Percentiles rank a stretch among this genome's conserved stretches.
Evolutionary conservation across 1,284 basidiomycete genomes (phyloP).

Genomic region (Ustilago esculenta): DNA sequence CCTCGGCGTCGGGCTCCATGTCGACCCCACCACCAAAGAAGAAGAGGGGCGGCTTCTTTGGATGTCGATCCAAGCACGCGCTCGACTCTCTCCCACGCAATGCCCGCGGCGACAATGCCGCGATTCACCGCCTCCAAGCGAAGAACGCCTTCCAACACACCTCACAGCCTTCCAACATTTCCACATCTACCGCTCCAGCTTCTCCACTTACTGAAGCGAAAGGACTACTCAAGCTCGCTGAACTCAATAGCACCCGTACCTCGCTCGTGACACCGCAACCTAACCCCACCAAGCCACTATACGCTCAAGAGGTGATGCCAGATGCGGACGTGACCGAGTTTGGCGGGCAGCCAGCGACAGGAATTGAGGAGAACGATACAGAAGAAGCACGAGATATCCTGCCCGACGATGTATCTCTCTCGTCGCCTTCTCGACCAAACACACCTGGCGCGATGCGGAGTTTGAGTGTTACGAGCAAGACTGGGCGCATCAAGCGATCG

Average conservation of each 20-base stretch:
- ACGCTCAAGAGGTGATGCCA: slow-evolving; percentile 20
- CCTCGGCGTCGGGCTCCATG: slow-evolving; percentile 17
- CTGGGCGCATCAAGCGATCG: slow-evolving; percentile 38
- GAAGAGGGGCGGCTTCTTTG: slow-evolving; percentile 42
- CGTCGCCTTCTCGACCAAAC: slow-evolving; percentile 3
- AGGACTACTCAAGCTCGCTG: slow-evolving; percentile 12
- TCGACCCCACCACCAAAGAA: slow-evolving; percentile 30
- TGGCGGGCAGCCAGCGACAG: neutral
- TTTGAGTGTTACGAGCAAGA: slow-evolving; percentile 26
- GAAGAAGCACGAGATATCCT: slow-evolving; percentile 37
- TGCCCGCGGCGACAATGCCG: slow-evolving; percentile 36
- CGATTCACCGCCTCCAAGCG: slow-evolving; percentile 42
- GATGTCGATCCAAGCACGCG: slow-evolving; percentile 44
- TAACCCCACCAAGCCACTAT: slow-evolving; percentile 8
- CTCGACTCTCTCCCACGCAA: slow-evolving; percentile 48
- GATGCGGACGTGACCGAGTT: neutral
- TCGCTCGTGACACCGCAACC: neutral
- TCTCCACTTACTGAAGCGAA: slow-evolving; percentile 24
- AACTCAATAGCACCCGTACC: slow-evolving; percentile 6
- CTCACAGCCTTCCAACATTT: slow-evolving; percentile 5
- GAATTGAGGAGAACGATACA: slow-evolving; percentile 7
- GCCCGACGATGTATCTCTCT: slow-evolving; percentile 9
- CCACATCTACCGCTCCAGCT: slow-evolving; percentile 9
- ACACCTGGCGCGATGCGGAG: slow-evolving; percentile 19
- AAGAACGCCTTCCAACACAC: slow-evolving; percentile 26